Evolutionary conservation across 495 filamentous ascomycete genomes (phyloP), one percentile per base, ranked within the genome.

Genomic region (Xylaria acuta): DNA sequence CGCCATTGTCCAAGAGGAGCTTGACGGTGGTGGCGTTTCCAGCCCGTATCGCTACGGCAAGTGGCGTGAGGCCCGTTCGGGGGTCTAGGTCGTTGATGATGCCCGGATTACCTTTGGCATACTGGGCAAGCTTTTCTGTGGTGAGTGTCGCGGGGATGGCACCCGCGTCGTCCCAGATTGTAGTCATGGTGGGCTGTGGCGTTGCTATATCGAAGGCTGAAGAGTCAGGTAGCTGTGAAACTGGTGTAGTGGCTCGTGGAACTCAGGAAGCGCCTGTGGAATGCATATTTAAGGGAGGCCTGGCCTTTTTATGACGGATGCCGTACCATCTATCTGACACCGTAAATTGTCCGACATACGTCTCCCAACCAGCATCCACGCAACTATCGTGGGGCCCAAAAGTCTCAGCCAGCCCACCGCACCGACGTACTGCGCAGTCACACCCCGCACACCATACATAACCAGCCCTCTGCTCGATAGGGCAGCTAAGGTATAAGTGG

Each of bases 1-100:
- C 72, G 40, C 69, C 63, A 11, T 74, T 74, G 22, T 72, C 69
- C 22, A 74, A 38, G 16, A 74, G 72, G 18, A 72, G 63, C 63
- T 71, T 71, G 2, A 67, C 72, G 27, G 58, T 68, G 4, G 69
- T 69, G 12, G 71, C 66, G 16, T 69, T 73, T 36, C 71, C 65
- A 11, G 41, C 51, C 5, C 53, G 65, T 54, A 73, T 41, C 20
- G 65, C 71, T 56, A 25, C 40, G 41, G 56, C 71, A 7, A 73
- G 54, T 22, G 71, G 71, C 4, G 71, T 73, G 51, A 64, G 64
- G 36, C 71, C 65, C 9, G 71, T 59, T 32, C 43, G 56, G 27
- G 64, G 65, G 16, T 73, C 45, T 16, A 62, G 36, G 1, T 69
- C 62, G 11, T 73, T 69, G 65, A 69, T 64, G 36, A 73, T 69